phyloP scores from a whole-genome alignment of 2,329 filamentous ascomycete species.

The Pyrenochaeta sp. region DNA sequence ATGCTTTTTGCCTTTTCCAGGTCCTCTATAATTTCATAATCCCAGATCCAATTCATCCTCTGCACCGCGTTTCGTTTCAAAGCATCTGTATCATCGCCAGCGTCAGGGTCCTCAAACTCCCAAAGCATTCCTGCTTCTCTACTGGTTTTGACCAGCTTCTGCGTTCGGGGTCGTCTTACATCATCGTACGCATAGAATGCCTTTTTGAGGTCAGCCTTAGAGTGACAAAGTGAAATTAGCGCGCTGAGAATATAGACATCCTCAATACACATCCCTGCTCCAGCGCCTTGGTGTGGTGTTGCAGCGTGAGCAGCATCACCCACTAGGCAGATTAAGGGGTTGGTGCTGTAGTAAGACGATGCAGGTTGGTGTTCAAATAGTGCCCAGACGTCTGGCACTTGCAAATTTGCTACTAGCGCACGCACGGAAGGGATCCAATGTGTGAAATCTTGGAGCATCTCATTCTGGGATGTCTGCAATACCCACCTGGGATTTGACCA shows the following conservation, averaged over 20 bases:
- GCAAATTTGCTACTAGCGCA: slow-evolving; percentile 45
- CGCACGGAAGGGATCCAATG: slow-evolving; percentile 30
- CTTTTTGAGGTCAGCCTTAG: slow-evolving; percentile 26
- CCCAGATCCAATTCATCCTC: slow-evolving; percentile 53
- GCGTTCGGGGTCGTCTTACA: slow-evolving; percentile 49
- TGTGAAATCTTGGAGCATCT: slow-evolving; percentile 38
- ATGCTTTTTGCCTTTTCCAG: slow-evolving; percentile 35
- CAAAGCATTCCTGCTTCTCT: slow-evolving; percentile 51
- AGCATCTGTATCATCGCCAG: slow-evolving; percentile 46
- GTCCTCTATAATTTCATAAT: slow-evolving; percentile 46
- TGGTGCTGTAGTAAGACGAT: slow-evolving; percentile 47
- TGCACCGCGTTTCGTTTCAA: slow-evolving; percentile 37
- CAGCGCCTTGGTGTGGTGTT: slow-evolving; percentile 63
- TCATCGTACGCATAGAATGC: slow-evolving; percentile 52
- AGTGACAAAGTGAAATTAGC: slow-evolving; percentile 40
- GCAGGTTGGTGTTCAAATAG: slow-evolving; percentile 59
- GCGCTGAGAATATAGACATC: slow-evolving; percentile 58
- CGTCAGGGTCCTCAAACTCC: slow-evolving; percentile 45
- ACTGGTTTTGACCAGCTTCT: slow-evolving; percentile 52
- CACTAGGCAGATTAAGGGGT: slow-evolving; percentile 54
- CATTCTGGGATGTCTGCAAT: slow-evolving; percentile 31
- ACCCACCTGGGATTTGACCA: slow-evolving; percentile 39
- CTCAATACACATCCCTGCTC: slow-evolving; percentile 65
- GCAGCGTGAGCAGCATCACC: slow-evolving; percentile 66
- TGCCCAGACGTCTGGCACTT: slow-evolving; percentile 58